Evolutionary conservation across 1,139 yeast genomes (phyloP), one percentile per base, ranked within the genome.

Genomic region (Candida mesenterica): DNA sequence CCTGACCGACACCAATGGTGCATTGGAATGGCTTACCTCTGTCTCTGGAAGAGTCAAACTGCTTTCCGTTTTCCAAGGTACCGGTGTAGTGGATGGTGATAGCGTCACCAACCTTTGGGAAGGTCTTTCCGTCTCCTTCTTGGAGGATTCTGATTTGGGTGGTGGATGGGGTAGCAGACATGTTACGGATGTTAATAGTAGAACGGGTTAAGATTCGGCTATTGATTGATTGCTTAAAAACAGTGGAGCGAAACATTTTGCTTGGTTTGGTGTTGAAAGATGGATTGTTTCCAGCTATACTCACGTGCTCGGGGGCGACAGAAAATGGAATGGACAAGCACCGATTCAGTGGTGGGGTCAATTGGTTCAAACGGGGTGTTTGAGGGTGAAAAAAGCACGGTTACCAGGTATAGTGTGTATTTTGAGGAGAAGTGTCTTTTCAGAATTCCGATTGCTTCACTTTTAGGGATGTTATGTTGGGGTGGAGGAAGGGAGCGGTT

Each of bases 71-170:
- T 64, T 86, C 94, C 55, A 92, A 76, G 37, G 95, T 88, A 51
- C 98, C 98, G 37, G 86, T 84, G 78, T 92, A 92, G 72, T 92
- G 97, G 58, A 92, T 92, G 48, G 92, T 81, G 47, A 90, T 94
- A 48, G 72, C 68, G 67, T 89, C 96, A 52, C 97, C 97, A 33
- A 71, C 61, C 64, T 82, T 73, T 55, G 97, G 96, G 79, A 74
- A 89, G 55, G 81, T 83, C 61, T 72, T 75, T 47, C 94, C 95
- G 61, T 90, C 96, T 63, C 94, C 85, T 66, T 62, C 68, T 55
- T 67, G 73, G 44, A 68, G 44, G 48, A 66, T 56, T 52, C 69
- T 74, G 44, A 70, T 59, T 52, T 67, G 63, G 33, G 75, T 67
- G 36, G 68, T 60, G 32, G 59, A 52, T 37, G 69, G 71, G 43